These are phyloP conservation scores for Cynanchum wilfordii DNA, from an alignment of 257 asterid genomes.

Conservation along the genomic window DNA sequence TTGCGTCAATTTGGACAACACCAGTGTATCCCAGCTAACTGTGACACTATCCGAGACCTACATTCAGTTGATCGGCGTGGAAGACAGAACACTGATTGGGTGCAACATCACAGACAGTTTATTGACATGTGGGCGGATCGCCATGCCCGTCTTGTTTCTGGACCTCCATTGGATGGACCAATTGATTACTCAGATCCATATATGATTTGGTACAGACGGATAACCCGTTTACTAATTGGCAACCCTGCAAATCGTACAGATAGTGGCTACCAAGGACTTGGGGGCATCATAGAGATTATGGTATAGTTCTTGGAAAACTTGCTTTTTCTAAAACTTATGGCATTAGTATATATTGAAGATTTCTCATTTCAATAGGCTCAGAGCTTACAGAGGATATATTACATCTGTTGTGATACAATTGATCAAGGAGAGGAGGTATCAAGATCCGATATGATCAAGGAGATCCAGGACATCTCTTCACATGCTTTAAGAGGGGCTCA, in stretches of 20 bases:
- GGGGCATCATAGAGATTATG: constrained; percentile 59
- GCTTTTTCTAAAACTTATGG: neutral
- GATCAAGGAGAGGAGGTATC: constrained; percentile 46
- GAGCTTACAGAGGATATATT: constrained; percentile 65
- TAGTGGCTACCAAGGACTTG: constrained; percentile 55
- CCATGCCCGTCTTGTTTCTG: constrained; percentile 34
- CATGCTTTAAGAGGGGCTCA: constrained; percentile 56
- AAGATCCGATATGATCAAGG: constrained; percentile 50
- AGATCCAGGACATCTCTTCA: constrained; percentile 65
- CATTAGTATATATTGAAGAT: neutral
- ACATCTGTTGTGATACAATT: constrained; percentile 57
- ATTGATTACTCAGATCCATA: constrained; percentile 61
- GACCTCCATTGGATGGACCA: constrained; percentile 40
- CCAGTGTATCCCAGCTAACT: constrained; percentile 51
- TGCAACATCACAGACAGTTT: constrained; percentile 61
- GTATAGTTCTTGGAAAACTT: constrained; percentile 22
- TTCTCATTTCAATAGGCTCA: constrained; percentile 44
- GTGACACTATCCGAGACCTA: constrained; percentile 66
- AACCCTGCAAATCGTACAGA: constrained; percentile 64
- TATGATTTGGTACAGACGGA: constrained; percentile 62
- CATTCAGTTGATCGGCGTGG: constrained; percentile 76
- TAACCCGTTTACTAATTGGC: constrained; percentile 63
- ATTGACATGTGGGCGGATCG: constrained; percentile 70
- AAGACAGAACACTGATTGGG: constrained; percentile 83
- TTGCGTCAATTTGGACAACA: constrained; percentile 67